Conservation (phyloP, 371 early-diverging fungal species). For the Actinomortierella ambigua region DNA sequence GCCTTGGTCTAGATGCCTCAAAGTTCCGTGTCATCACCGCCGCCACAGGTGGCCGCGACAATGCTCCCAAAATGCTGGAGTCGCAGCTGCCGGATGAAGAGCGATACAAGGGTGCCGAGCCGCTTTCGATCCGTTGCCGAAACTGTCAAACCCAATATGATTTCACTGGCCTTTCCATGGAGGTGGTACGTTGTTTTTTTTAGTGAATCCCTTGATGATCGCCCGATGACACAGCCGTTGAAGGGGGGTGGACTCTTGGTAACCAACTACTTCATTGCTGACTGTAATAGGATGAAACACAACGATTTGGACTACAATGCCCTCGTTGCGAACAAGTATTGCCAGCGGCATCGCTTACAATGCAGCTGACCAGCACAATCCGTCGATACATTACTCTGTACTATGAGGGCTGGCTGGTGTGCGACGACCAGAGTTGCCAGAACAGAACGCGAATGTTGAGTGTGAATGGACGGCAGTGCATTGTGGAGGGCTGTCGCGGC, state of each 20-base stretch:
- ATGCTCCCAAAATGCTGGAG: slow-evolving; percentile 74
- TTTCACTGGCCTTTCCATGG: slow-evolving; percentile 63
- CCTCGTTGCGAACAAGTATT: slow-evolving; percentile 61
- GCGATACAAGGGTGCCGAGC: slow-evolving; percentile 76
- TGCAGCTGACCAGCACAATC: slow-evolving; percentile 70
- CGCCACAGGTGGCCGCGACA: slow-evolving; percentile 41
- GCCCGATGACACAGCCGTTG: no score
- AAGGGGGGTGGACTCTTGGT: no score
- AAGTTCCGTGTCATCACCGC: slow-evolving; percentile 58
- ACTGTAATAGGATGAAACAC: slow-evolving; percentile 14
- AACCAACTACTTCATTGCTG: no score
- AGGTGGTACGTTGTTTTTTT: slow-evolving; percentile 21
- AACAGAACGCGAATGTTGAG: slow-evolving; percentile 68
- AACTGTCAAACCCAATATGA: slow-evolving; percentile 57
- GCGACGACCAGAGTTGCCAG: slow-evolving; percentile 78
- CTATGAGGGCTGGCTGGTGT: slow-evolving; percentile 73
- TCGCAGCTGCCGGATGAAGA: slow-evolving; percentile 86
- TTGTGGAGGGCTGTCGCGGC: slow-evolving; percentile 72
- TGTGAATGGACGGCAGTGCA: slow-evolving; percentile 78
- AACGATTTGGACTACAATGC: slow-evolving; percentile 51
- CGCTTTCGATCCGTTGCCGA: slow-evolving; percentile 66
- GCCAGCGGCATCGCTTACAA: slow-evolving; percentile 51
- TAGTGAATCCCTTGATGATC: background rate
- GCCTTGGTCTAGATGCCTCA: slow-evolving; percentile 83
- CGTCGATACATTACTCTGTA: slow-evolving; percentile 71